Evolutionary conservation across 192 early-diverging fungal genomes (phyloP), one percentile per base, ranked within the genome.

Genomic region (Lunasporangiospora selenospora): DNA sequence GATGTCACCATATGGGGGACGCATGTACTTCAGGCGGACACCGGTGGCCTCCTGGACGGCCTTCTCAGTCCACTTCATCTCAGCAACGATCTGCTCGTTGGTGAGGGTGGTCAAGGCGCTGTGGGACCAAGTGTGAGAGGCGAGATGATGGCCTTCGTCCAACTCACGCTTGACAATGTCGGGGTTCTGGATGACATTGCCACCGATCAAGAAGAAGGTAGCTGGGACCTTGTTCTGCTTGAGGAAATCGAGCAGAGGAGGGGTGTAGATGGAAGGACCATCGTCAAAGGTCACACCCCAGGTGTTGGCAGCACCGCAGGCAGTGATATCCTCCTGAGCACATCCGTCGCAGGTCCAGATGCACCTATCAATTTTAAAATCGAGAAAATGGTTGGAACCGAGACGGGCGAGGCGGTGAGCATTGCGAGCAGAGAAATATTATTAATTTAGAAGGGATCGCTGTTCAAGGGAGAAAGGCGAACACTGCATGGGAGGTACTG

Each of bases 101-200:
- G 70, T 32, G 12, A 82, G 55, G 9, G 81, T 75, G 26, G 85
- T 83, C 59, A 90, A 53, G 42, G 81, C 67, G 24, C 67, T 59
- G 54, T 90, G 88, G 26, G 82, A 78, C 88, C 88, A 89, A 27
- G 89, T 90, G 52, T 90, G 89, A 31, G 79, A 82, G 16, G 77
- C 83, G 32, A 91, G 55, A 27, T 80, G 76, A 40, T 90, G 87
- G 21, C 89, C 80, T 34, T 60, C 52, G 6, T 66, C 49, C 16
- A 62, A 49, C 49, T 80, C 78, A 32, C 59, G 65, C 51, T 73
- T 67, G 24, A 79, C 56, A 27, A 69, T 67, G 1, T 80, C 65
- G 36, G 82, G 85, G 50, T 78, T 58, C 31, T 67, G 62, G 12
- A 81, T 58, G 30, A 80, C 79, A 24, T 84, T 79, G 44, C 70